Conservation (phyloP, 305 asterid genomes). For the Plantago lanceolata region DNA sequence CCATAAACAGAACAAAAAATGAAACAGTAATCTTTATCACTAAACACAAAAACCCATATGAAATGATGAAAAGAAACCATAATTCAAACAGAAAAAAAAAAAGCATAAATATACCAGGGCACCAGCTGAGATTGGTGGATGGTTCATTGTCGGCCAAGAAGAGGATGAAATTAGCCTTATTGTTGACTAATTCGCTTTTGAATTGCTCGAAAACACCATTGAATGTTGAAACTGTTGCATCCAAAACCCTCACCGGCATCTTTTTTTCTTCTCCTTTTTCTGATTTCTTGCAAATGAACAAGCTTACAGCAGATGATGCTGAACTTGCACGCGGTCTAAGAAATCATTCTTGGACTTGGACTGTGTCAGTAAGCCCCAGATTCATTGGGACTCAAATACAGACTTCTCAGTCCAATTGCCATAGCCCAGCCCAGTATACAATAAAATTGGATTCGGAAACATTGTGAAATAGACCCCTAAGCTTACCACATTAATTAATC, state of each 20-base stretch:
- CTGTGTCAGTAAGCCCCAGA: no score
- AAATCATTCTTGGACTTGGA: no score
- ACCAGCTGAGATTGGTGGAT: slow-evolving; percentile 84
- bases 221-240: slow-evolving; percentile 61
- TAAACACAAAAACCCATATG: not conserved
- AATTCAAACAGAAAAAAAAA: not conserved
- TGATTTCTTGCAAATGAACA: not conserved
- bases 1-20: no score
- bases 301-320: no score
- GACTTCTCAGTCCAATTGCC: no score
- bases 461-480: no score
- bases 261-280: not conserved
- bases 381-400: no score
- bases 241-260: slow-evolving; percentile 71
- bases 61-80: not conserved
- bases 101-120: slow-evolving; percentile 54
- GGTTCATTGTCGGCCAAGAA: slow-evolving; percentile 88
- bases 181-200: slow-evolving; percentile 41
- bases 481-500: no score
- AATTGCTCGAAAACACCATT: slow-evolving; percentile 51
- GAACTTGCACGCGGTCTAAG: no score
- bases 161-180: slow-evolving; percentile 69
- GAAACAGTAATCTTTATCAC: no score
- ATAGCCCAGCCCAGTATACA: no score
- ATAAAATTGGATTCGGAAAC: no score